A percentile compares a stretch with the other conserved stretches of the same genome.
phyloP scores from a whole-genome alignment of 2,329 filamentous ascomycete species.

The Monosporascus sp. region DNA sequence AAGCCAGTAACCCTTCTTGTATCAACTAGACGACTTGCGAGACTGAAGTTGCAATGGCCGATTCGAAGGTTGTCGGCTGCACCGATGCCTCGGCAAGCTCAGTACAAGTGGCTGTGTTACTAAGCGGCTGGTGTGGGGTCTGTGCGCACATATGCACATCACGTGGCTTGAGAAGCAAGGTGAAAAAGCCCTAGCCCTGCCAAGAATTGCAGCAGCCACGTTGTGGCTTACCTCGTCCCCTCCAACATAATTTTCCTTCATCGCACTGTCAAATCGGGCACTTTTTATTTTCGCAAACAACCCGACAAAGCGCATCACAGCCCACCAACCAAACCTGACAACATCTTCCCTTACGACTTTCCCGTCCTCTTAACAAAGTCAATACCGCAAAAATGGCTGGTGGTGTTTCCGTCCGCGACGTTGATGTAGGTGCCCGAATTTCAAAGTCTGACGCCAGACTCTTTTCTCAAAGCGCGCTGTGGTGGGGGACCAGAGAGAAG shows the following conservation, averaged over 20 bases:
- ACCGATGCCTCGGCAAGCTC: too few relatives aligned
- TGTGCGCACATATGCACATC: neutral
- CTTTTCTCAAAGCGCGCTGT: neutral
- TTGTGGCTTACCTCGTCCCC: neutral
- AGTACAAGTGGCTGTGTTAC: too few relatives aligned
- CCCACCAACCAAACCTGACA: neutral
- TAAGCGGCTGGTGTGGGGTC: too few relatives aligned
- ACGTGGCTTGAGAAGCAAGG: neutral
- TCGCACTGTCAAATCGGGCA: neutral
- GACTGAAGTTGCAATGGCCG: too few relatives aligned
- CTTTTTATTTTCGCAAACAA: neutral
- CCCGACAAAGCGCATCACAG: neutral
- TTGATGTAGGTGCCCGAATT: conserved; percentile 61
- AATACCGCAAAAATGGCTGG: conserved; percentile 68
- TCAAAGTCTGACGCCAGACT: conserved; percentile 9
- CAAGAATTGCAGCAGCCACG: neutral
- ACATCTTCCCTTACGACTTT: neutral
- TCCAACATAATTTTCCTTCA: neutral
- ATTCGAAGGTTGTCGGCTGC: too few relatives aligned
- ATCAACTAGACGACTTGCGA: too few relatives aligned
- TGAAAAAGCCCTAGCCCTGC: neutral
- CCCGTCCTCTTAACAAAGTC: conserved; percentile 8
- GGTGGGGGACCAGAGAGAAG: neutral
- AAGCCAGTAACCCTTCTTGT: too few relatives aligned
- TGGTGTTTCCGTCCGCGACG: conserved; percentile 78